Percentiles rank a stretch among this genome's conserved stretches.
phyloP scores from a whole-genome alignment of 768 basidiomycete genomes.

The Grammothele lineata region DNA sequence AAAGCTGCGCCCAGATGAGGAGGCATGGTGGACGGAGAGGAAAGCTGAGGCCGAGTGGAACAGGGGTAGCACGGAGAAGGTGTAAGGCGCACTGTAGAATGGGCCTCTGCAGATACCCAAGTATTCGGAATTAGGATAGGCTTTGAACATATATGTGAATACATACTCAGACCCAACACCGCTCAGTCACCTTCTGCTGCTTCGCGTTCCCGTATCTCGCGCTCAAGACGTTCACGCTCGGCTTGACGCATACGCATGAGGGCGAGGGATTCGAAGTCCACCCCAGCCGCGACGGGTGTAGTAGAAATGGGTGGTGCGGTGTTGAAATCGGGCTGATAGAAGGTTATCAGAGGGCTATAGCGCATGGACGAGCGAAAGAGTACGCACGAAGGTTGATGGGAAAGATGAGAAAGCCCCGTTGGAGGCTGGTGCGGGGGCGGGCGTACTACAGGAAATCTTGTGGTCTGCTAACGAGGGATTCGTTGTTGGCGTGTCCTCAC shows the following conservation, averaged over 20 bases:
- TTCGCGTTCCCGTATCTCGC: conserved; percentile 72
- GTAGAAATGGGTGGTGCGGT: conserved; percentile 8
- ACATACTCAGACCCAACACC: not conserved
- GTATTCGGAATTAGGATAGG: too few species aligned
- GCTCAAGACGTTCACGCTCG: conserved; percentile 70
- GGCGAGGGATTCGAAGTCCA: conserved; percentile 79
- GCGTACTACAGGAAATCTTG: too few species aligned
- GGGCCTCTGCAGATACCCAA: too few species aligned
- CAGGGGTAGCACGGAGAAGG: too few species aligned
- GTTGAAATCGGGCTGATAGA: conserved; percentile 18
- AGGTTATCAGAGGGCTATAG: not conserved
- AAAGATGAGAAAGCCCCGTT: conserved; percentile 56
- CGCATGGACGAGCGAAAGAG: too few species aligned
- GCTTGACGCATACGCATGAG: conserved; percentile 79
- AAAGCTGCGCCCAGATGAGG: too few species aligned
- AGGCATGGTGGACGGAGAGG: too few species aligned
- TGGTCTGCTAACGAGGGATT: not conserved
- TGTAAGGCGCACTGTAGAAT: too few species aligned
- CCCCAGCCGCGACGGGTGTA: conserved; percentile 29
- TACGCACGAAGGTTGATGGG: conserved; percentile 51
- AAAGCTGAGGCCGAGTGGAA: too few species aligned
- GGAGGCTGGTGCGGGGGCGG: conserved; percentile 15
- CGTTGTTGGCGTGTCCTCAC: too few species aligned
- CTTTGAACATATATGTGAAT: too few species aligned
- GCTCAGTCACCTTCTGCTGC: conserved; percentile 27